These are phyloP conservation scores for Pleoardoris graminearum DNA, from an alignment of 2,329 filamentous ascomycete genomes.

Conservation along the genomic window DNA sequence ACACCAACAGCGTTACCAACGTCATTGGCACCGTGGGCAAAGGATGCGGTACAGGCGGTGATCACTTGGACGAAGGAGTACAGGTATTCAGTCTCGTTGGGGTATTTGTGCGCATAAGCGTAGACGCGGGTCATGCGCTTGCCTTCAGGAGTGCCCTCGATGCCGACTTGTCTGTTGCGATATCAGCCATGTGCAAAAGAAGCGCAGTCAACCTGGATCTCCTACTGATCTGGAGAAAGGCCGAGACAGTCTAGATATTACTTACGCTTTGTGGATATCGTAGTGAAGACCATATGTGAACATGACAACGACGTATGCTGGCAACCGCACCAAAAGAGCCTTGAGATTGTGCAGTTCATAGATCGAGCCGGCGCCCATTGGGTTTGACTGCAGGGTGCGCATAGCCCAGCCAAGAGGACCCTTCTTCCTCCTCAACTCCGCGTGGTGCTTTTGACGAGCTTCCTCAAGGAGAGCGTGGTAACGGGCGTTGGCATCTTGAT, in stretches of 20 bases:
- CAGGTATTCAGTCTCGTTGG: conserved; percentile 43
- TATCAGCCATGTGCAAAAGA: too few species aligned
- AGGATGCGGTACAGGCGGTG: conserved; percentile 45
- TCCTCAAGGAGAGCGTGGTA: neutral
- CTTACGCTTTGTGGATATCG: conserved; percentile 77
- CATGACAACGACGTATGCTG: conserved; percentile 66
- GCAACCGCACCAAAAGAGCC: conserved; percentile 63
- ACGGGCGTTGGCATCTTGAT: conserved; percentile 1
- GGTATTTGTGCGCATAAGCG: conserved; percentile 45
- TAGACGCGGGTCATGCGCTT: conserved; percentile 71
- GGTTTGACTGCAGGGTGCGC: conserved; percentile 74
- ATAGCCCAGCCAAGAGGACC: conserved; percentile 83
- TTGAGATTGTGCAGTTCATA: conserved; percentile 63
- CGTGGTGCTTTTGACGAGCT: conserved; percentile 47
- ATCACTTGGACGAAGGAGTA: conserved; percentile 58
- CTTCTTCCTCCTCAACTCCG: conserved; percentile 62
- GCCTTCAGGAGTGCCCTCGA: conserved; percentile 72
- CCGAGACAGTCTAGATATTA: too few species aligned
- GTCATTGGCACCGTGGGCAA: conserved; percentile 73
- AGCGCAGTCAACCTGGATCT: too few species aligned
- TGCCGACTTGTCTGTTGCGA: conserved; percentile 48
- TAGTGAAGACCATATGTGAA: conserved; percentile 76
- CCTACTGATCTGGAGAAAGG: too few species aligned
- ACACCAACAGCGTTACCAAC: conserved; percentile 44
- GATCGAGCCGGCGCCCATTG: conserved; percentile 70